These are phyloP conservation scores for Tardiomyces blankii DNA, from an alignment of 1,139 yeast species.

Conservation along the genomic window DNA sequence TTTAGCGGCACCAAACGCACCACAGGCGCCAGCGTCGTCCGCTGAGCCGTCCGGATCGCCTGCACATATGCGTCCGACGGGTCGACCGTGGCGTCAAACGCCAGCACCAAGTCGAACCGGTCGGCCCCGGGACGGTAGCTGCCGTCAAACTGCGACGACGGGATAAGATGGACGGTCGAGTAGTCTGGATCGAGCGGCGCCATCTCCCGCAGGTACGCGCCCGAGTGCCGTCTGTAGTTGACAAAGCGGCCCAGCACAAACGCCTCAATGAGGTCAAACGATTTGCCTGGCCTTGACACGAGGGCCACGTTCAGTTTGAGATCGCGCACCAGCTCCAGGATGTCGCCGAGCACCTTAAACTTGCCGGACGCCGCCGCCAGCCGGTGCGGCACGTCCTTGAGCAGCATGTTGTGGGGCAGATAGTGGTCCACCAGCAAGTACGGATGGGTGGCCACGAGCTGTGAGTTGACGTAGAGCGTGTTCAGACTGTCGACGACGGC, in stretches of 20 bases:
- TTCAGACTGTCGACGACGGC: slow-evolving; percentile 29
- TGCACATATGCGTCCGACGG: slow-evolving; percentile 24
- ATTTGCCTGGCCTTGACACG: slow-evolving; percentile 45
- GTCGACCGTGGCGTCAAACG: slow-evolving; percentile 63
- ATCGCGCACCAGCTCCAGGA: slow-evolving; percentile 29
- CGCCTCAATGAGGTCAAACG: slow-evolving; percentile 73
- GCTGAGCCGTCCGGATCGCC: slow-evolving; percentile 20
- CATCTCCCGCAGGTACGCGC: slow-evolving; percentile 25
- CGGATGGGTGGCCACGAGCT: slow-evolving; percentile 80
- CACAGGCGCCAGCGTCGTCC: slow-evolving; percentile 37
- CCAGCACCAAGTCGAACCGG: slow-evolving; percentile 50
- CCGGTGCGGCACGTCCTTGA: slow-evolving; percentile 66
- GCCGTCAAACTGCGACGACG: slow-evolving; percentile 18
- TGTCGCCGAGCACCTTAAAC: slow-evolving; percentile 55
- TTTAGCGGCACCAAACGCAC: slow-evolving; percentile 64
- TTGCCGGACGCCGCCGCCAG: slow-evolving; percentile 81
- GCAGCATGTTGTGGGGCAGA: slow-evolving; percentile 69
- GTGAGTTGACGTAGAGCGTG: slow-evolving; percentile 64
- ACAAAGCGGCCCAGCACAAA: slow-evolving; percentile 58
- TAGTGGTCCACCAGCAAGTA: slow-evolving; percentile 74
- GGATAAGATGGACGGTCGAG: slow-evolving; percentile 24
- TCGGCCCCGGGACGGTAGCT: slow-evolving; percentile 13
- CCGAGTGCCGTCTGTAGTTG: slow-evolving; percentile 56
- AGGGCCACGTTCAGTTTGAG: slow-evolving; percentile 37
- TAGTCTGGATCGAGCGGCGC: slow-evolving; percentile 10